phyloP scores from a whole-genome alignment of 2,329 filamentous ascomycete species.

The Penicillium sp. region DNA sequence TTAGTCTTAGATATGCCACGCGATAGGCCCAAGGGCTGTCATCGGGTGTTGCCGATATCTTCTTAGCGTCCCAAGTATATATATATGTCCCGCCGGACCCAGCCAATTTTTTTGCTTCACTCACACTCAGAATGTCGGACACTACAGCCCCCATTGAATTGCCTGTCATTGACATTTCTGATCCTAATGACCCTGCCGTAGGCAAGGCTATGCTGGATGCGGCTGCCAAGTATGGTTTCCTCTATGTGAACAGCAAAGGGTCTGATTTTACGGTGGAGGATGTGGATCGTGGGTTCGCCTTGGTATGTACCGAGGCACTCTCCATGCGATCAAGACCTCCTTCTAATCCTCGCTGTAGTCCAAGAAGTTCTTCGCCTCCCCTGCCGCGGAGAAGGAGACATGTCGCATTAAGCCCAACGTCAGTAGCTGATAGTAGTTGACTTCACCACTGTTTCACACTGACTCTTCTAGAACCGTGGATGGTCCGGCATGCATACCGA shows the following conservation, averaged over 20 bases:
- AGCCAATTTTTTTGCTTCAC: not conserved
- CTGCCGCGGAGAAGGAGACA: slow-evolving; percentile 67
- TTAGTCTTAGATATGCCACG: slow-evolving; percentile 11
- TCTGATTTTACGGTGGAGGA: slow-evolving; percentile 64
- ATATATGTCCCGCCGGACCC: slow-evolving; percentile 8
- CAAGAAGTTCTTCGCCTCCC: slow-evolving; percentile 68
- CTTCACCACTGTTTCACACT: not conserved
- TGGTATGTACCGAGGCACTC: slow-evolving; percentile 53
- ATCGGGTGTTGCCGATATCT: slow-evolving; percentile 5
- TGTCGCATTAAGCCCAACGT: slow-evolving; percentile 70
- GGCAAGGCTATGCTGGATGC: slow-evolving; percentile 71
- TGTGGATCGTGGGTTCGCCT: slow-evolving; percentile 68
- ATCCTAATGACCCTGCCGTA: slow-evolving; percentile 58
- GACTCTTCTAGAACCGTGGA: slow-evolving; percentile 66
- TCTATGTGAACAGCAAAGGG: slow-evolving; percentile 78
- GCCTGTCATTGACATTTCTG: slow-evolving; percentile 78
- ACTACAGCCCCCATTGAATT: slow-evolving; percentile 50
- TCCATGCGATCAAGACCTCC: not conserved
- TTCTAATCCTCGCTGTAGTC: slow-evolving; percentile 51
- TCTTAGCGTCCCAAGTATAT: slow-evolving; percentile 1
- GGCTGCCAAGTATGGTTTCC: slow-evolving; percentile 79
- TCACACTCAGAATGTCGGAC: slow-evolving; percentile 22
- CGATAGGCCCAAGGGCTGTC: slow-evolving; percentile 9
- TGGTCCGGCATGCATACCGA: slow-evolving; percentile 89
- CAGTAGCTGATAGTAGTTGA: slow-evolving; percentile 11